Evolutionary conservation across 2,329 filamentous ascomycete genomes (phyloP).

Genomic region (Drechslerella stenobrocha): DNA sequence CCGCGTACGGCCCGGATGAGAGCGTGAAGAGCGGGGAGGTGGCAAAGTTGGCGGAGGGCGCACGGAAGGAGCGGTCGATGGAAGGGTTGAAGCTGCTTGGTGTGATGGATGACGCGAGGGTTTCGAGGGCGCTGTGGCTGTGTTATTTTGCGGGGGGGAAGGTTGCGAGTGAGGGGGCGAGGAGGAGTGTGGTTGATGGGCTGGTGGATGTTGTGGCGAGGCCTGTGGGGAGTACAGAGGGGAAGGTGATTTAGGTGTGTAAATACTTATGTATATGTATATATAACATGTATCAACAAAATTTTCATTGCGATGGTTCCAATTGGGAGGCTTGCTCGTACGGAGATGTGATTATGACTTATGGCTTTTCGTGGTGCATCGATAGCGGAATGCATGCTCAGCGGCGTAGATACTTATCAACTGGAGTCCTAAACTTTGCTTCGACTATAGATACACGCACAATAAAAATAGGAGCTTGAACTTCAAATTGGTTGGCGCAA

Average conservation of each 20-base stretch:
- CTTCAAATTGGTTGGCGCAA: no score
- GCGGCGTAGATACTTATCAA: no score
- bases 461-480: not conserved
- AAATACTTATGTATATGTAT: not conserved
- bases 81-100: constrained; percentile 64
- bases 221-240: constrained; percentile 82
- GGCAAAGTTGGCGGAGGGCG: constrained; percentile 50
- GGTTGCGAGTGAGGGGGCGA: constrained; percentile 80
- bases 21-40: constrained; percentile 57
- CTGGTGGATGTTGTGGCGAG: constrained; percentile 84
- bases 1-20: constrained; percentile 64
- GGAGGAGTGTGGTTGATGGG: constrained; percentile 81
- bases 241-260: constrained; percentile 66
- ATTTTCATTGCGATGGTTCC: no score
- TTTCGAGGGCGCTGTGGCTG: constrained; percentile 82
- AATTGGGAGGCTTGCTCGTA: no score
- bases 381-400: no score
- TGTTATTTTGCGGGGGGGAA: constrained; percentile 84
- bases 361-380: no score
- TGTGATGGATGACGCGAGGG: constrained; percentile 72
- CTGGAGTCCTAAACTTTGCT: not conserved
- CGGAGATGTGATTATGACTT: no score
- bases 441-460: not conserved
- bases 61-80: constrained; percentile 58
- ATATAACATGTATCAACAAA: not conserved